Conservation (phyloP, 164 flowering plant genomes). For the Tinospora cordifolia region DNA sequence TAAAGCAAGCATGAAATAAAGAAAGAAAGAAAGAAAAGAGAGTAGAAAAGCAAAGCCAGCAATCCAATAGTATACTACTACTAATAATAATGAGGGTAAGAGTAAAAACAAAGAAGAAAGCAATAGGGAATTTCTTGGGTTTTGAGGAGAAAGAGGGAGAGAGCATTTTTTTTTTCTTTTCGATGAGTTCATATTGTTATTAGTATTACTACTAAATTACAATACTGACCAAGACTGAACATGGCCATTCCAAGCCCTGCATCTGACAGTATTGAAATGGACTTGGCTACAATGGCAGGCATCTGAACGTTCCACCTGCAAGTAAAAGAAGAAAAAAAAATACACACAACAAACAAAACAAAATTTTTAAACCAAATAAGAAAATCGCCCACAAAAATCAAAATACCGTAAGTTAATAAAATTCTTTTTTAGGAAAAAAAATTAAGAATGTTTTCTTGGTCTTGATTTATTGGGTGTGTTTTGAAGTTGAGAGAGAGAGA, state of each 20-base stretch:
- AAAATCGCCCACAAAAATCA: background rate
- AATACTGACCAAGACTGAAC: slow-evolving; percentile 88
- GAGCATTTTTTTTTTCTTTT: no score
- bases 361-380: background rate
- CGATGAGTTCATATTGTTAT: no score
- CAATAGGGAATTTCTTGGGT: slow-evolving; percentile 1
- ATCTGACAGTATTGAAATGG: slow-evolving; percentile 90
- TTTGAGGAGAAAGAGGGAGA: background rate
- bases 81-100: no score
- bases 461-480: background rate
- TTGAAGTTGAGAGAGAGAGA: no score
- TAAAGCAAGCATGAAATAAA: background rate
- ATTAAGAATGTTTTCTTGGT: slow-evolving; percentile 11
- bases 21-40: background rate
- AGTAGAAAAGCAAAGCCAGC: no score
- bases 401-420: background rate
- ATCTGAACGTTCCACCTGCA: slow-evolving; percentile 74
- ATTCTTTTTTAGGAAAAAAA: background rate
- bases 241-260: slow-evolving; percentile 99
- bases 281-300: slow-evolving; percentile 78
- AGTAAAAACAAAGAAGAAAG: no score
- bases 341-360: slow-evolving; percentile 3
- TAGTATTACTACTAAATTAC: no score
- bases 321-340: slow-evolving; percentile 4
- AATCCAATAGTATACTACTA: no score